Conservation (phyloP, 2,329 filamentous ascomycete genomes). For the Didymella pinodella region DNA sequence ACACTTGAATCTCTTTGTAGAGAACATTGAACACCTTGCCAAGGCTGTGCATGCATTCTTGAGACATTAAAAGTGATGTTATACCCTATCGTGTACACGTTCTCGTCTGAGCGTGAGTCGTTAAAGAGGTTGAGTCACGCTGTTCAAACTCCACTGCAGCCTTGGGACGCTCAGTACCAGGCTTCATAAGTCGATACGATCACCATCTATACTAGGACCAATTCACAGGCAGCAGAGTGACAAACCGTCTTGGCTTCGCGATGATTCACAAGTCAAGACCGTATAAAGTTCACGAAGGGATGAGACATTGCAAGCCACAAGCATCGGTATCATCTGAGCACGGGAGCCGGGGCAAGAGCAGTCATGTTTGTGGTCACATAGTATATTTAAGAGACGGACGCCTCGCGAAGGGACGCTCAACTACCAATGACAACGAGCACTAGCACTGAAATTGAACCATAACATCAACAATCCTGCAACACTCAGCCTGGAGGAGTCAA, state of each 20-base stretch:
- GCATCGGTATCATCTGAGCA: background rate
- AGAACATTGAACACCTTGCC: no score
- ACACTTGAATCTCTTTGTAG: no score
- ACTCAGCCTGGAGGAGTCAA: constrained; percentile 47
- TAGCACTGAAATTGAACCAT: background rate
- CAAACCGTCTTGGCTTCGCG: background rate
- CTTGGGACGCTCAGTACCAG: background rate
- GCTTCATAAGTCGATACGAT: background rate
- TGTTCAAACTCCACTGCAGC: background rate
- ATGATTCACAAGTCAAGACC: background rate
- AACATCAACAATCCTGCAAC: constrained; percentile 22
- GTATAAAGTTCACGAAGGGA: background rate
- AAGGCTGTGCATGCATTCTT: no score
- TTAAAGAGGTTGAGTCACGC: background rate
- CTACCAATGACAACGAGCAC: constrained; percentile 7
- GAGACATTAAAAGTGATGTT: no score
- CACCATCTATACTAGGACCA: no score
- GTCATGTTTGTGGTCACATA: constrained; percentile 6
- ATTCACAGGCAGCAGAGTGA: background rate
- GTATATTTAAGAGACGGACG: constrained; percentile 14
- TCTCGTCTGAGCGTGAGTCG: background rate
- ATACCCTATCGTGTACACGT: no score
- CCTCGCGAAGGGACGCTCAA: background rate
- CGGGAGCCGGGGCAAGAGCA: constrained; percentile 2
- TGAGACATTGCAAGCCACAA: background rate